These are phyloP conservation scores for Marasmius oreades DNA, from an alignment of 1,284 basidiomycete genomes.

Conservation along the genomic window DNA sequence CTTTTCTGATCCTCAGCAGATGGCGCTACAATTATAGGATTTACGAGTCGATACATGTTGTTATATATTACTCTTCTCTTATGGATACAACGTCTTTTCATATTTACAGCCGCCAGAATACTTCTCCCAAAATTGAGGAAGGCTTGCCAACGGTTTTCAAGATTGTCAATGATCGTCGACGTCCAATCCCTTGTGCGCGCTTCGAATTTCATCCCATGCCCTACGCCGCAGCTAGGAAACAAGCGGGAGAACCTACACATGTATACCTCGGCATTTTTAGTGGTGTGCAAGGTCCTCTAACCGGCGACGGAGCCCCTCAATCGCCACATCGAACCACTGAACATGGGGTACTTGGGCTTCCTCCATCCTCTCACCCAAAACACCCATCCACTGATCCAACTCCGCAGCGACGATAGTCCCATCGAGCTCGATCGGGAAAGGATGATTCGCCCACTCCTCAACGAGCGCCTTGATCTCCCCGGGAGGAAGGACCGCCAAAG, in stretches of 20 bases:
- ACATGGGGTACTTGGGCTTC: neutral
- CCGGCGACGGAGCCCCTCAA: neutral
- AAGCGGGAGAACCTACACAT: neutral
- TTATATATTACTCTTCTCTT: too few relatives aligned
- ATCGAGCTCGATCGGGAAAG: neutral
- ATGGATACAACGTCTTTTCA: too few relatives aligned
- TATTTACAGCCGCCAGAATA: too few relatives aligned
- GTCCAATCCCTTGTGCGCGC: too few relatives aligned
- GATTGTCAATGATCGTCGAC: too few relatives aligned
- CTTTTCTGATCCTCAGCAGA: too few relatives aligned
- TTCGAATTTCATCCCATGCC: too few relatives aligned
- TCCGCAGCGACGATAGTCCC: neutral
- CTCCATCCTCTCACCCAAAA: neutral
- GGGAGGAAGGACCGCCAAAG: neutral
- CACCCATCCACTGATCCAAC: neutral
- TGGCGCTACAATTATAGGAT: too few relatives aligned
- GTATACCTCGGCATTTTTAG: slow-evolving; percentile 4
- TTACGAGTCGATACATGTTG: too few relatives aligned
- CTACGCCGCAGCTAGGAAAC: too few relatives aligned
- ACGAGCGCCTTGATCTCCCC: neutral
- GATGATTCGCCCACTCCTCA: neutral
- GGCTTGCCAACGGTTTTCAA: too few relatives aligned
- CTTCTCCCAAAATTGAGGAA: too few relatives aligned
- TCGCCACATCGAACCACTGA: neutral
- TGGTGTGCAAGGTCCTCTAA: neutral